Percentiles rank a stretch among this genome's conserved stretches.
phyloP scores from a whole-genome alignment of 371 early-diverging fungal species.

The Lichtheimia hyalospora region DNA sequence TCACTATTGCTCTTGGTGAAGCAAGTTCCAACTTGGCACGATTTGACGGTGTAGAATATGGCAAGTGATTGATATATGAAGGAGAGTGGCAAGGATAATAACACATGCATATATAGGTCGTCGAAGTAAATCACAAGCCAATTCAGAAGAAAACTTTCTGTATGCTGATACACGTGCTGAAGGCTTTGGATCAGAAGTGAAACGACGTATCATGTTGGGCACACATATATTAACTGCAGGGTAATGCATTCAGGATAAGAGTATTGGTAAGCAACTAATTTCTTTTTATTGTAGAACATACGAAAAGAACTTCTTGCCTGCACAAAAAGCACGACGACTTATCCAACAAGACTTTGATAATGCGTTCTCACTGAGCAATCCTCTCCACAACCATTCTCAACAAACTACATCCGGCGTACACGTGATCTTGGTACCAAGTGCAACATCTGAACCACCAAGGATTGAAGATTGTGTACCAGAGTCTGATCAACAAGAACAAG shows the following conservation, averaged over 20 bases:
- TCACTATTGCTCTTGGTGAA: constrained; percentile 88
- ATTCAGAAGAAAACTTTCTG: constrained; percentile 31
- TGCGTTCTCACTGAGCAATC: constrained; percentile 58
- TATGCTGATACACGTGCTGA: constrained; percentile 65
- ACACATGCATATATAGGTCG: constrained; percentile 31
- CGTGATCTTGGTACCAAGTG: constrained; percentile 72
- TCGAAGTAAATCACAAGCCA: constrained; percentile 20
- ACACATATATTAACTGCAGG: constrained; percentile 81
- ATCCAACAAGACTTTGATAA: constrained; percentile 80
- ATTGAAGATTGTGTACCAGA: constrained; percentile 26
- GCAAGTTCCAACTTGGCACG: constrained; percentile 90
- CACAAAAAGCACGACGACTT: constrained; percentile 77
- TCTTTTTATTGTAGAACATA: constrained; percentile 39
- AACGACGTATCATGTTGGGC: constrained; percentile 81
- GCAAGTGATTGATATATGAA: constrained; percentile 21
- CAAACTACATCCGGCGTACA: constrained; percentile 46
- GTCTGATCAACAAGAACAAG: constrained; percentile 14
- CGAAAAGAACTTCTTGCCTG: constrained; percentile 72
- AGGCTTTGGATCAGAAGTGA: constrained; percentile 84
- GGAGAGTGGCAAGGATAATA: too few relatives aligned
- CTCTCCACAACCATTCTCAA: constrained; percentile 6
- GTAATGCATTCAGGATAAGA: constrained; percentile 30
- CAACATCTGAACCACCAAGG: constrained; percentile 67
- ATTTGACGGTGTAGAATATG: constrained; percentile 89
- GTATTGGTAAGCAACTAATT: not conserved